Percentiles rank a stretch among this genome's conserved stretches.
Evolutionary conservation across 129 eudicot genomes (phyloP).

Genomic region (Lonicera japonica): DNA sequence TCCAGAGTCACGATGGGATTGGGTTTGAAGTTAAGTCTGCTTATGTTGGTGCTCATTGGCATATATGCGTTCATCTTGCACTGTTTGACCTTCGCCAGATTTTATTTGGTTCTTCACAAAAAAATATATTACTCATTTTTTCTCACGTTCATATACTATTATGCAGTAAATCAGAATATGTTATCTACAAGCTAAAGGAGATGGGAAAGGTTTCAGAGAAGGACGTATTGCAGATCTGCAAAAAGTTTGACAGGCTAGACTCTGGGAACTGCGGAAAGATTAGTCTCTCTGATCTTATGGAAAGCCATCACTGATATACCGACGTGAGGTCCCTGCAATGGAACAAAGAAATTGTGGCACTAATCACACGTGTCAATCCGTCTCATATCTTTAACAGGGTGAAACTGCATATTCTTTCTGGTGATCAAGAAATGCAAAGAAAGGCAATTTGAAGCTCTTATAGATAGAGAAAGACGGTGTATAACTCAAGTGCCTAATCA

Average conservation of each 20-base stretch:
- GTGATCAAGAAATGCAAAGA: neutral
- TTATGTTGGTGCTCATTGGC: no score
- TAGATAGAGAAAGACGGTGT: neutral
- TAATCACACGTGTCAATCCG: neutral
- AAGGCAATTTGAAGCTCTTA: neutral
- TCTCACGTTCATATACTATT: no score
- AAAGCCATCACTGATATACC: constrained; percentile 24
- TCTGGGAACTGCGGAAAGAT: constrained; percentile 73
- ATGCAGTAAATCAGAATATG: constrained; percentile 81
- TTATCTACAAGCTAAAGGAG: constrained; percentile 80
- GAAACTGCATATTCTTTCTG: neutral
- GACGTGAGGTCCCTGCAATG: neutral
- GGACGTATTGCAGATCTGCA: constrained; percentile 62
- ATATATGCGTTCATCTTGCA: no score
- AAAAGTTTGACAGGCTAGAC: constrained; percentile 64
- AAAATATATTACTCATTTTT: neutral
- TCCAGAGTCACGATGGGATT: no score
- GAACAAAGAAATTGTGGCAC: neutral
- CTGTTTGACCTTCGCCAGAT: no score
- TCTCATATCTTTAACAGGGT: neutral
- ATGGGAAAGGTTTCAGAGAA: constrained; percentile 77
- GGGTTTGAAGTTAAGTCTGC: no score
- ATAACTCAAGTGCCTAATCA: neutral
- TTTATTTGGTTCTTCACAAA: neutral
- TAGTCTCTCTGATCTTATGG: constrained; percentile 73